phyloP scores from a whole-genome alignment of 805 yeast species.

The Wickerhamiella vanderwaltii region DNA sequence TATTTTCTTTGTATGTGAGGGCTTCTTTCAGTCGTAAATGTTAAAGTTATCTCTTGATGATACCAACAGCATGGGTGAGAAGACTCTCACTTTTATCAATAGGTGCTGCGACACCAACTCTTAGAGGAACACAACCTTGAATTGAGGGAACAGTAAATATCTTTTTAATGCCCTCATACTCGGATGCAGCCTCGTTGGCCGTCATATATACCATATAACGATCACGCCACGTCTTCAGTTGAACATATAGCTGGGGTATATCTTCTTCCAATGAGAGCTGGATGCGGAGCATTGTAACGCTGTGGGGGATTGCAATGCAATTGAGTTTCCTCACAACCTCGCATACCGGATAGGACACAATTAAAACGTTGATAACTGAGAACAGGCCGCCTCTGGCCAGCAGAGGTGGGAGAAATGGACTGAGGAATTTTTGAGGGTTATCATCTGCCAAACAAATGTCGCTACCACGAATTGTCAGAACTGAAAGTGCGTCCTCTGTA shows the following conservation, averaged over 20 bases:
- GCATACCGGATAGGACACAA: slow-evolving; percentile 16
- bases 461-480: slow-evolving; percentile 15
- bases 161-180: neutral
- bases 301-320: slow-evolving; percentile 21
- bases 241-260: slow-evolving; percentile 16
- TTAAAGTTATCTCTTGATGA: neutral
- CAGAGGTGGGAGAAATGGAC: slow-evolving; percentile 21
- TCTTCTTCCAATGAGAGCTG: slow-evolving; percentile 12
- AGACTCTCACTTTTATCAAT: slow-evolving; percentile 14
- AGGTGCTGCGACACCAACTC: slow-evolving; percentile 20
- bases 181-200: slow-evolving; percentile 16
- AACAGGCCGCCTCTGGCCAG: slow-evolving; percentile 18
- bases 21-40: neutral
- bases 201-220: slow-evolving; percentile 15
- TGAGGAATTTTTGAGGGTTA: slow-evolving; percentile 21
- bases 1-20: neutral
- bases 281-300: slow-evolving; percentile 16
- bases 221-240: slow-evolving; percentile 17
- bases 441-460: slow-evolving; percentile 12
- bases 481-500: slow-evolving; percentile 11
- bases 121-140: slow-evolving; percentile 18
- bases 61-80: slow-evolving; percentile 1
- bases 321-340: slow-evolving; percentile 12
- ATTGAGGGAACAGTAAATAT: neutral
- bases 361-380: slow-evolving; percentile 15